phyloP scores from a whole-genome alignment of 768 basidiomycete genomes.

The Mycena leptocephala region DNA sequence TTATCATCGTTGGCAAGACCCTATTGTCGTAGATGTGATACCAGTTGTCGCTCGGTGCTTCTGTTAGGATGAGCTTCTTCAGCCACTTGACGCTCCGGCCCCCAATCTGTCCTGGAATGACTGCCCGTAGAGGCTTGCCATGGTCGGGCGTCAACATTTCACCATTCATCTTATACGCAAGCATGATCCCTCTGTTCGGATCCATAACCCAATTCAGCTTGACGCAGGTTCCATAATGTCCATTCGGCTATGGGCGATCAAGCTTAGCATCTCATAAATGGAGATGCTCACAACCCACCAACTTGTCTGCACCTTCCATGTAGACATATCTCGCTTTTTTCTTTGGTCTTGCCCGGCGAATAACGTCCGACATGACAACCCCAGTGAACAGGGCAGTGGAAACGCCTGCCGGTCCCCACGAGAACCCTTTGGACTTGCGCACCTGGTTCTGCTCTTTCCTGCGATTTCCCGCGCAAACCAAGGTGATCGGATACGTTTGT shows the following conservation, averaged over 20 bases:
- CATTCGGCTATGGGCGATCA: conserved; percentile 57
- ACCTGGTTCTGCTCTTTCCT: conserved; percentile 79
- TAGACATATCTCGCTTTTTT: conserved; percentile 64
- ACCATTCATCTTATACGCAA: conserved; percentile 75
- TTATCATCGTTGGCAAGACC: conserved; percentile 74
- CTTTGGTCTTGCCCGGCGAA: conserved; percentile 61
- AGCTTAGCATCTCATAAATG: background rate
- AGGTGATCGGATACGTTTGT: conserved; percentile 73
- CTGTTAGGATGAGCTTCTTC: conserved; percentile 66
- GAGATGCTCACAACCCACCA: conserved; percentile 36
- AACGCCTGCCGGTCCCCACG: conserved; percentile 68
- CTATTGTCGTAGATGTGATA: conserved; percentile 67
- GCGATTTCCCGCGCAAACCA: conserved; percentile 78
- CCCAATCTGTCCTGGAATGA: conserved; percentile 77
- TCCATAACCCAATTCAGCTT: conserved; percentile 60
- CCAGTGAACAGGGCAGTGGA: conserved; percentile 75
- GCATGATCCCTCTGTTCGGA: conserved; percentile 66
- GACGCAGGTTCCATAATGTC: conserved; percentile 70
- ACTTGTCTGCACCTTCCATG: conserved; percentile 72
- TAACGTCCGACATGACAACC: conserved; percentile 69
- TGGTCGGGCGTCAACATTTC: conserved; percentile 74
- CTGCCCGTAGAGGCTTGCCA: conserved; percentile 75
- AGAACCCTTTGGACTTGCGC: conserved; percentile 69
- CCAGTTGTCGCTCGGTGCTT: conserved; percentile 62
- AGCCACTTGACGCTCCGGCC: conserved; percentile 78